Evolutionary conservation across 176 grass and related monocot genomes (phyloP).

Genomic region (Raddia guianensis): DNA sequence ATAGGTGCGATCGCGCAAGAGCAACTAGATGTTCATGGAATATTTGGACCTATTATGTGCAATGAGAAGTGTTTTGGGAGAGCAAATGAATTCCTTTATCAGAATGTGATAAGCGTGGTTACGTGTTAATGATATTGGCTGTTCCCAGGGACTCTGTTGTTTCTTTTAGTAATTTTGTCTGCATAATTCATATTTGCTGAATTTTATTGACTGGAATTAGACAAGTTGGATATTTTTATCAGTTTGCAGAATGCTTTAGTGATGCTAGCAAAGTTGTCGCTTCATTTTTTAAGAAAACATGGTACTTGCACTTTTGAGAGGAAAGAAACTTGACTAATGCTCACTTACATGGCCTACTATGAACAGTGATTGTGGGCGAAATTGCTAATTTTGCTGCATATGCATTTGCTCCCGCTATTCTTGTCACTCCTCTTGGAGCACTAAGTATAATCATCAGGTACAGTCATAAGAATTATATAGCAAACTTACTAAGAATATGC

Average conservation of each 20-base stretch:
- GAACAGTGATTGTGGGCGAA: slow-evolving; percentile 92
- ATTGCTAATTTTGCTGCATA: slow-evolving; percentile 98
- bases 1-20: background rate
- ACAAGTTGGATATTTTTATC: background rate
- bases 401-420: slow-evolving; percentile 96
- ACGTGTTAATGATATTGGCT: background rate
- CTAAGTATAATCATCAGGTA: slow-evolving; percentile 99
- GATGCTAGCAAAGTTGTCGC: background rate
- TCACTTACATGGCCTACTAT: slow-evolving; percentile 35
- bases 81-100: slow-evolving; percentile 28
- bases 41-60: background rate
- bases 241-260: slow-evolving; percentile 9
- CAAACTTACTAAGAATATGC: slow-evolving; percentile 22
- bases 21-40: background rate
- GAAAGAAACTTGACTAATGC: slow-evolving; percentile 38
- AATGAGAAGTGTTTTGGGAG: background rate
- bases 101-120: slow-evolving; percentile 1
- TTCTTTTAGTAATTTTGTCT: slow-evolving; percentile 9
- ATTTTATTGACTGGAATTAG: slow-evolving; percentile 21
- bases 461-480: slow-evolving; percentile 15
- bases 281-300: slow-evolving; percentile 25
- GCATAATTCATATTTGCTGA: background rate
- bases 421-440: slow-evolving; percentile 94
- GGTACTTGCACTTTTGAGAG: slow-evolving; percentile 12
- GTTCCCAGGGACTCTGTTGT: slow-evolving; percentile 4